Conservation (phyloP, 257 asterid species). For the Gentiana dahurica region DNA sequence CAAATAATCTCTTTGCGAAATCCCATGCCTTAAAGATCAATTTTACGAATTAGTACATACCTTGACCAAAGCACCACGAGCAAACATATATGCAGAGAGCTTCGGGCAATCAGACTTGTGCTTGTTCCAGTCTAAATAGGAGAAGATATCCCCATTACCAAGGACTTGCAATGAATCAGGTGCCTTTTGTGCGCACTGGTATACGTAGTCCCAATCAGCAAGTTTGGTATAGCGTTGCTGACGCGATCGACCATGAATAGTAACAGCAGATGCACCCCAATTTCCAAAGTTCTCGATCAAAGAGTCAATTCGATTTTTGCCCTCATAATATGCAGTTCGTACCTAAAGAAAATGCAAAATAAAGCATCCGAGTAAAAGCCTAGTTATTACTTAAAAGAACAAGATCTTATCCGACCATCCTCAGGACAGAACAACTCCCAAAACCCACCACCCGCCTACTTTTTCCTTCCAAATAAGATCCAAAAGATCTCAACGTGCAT, state of each 20-base stretch:
- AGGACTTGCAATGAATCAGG: conserved; percentile 67
- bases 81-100: conserved; percentile 87
- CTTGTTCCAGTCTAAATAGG: conserved; percentile 79
- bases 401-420: no score
- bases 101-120: conserved; percentile 72
- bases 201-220: conserved; percentile 85
- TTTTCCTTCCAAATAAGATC: no score
- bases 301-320: conserved; percentile 84
- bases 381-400: not conserved
- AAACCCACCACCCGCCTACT: no score
- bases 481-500: no score
- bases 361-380: conserved; percentile 1
- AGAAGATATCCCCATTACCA: conserved; percentile 88
- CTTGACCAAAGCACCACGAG: conserved; percentile 90
- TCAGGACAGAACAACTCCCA: no score
- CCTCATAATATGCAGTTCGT: conserved; percentile 88
- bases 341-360: conserved; percentile 36
- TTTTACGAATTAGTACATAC: conserved; percentile 24
- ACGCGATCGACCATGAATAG: conserved; percentile 94
- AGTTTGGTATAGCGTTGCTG: conserved; percentile 92
- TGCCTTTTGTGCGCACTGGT: conserved; percentile 55
- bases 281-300: conserved; percentile 63
- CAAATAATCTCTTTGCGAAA: not conserved
- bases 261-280: conserved; percentile 88
- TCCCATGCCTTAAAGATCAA: conserved; percentile 3